Base-by-base conservation (phyloP, 2,329 filamentous ascomycete species). In the Calonectria fujianensis region DNA sequence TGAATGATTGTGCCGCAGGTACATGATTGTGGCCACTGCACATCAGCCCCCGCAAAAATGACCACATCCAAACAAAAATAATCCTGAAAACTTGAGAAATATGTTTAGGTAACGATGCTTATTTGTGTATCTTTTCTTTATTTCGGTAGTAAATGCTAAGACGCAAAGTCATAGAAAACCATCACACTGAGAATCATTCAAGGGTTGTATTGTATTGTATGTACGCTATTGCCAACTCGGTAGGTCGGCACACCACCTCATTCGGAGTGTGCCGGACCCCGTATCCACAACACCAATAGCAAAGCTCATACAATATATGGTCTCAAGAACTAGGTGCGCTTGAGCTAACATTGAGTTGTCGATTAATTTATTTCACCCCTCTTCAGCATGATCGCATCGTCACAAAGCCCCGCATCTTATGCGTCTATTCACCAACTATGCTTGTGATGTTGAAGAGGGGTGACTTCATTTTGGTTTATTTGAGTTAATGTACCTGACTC, bases 221-320 rank as follows among this genome's bases (percentile, higher is more conserved):
- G 20, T 18, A 18, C 41, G 7, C 16, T 20, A 8, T n/a, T 8
- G 16, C 41, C 41, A 45, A 45, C 16, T 57, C 4, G 32, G 65
- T 4, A 54, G 65, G n/a, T 29, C 48, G 32, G 35, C 35, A 52
- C 24, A 29, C 50, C 14, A 31, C 29, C 29, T 29, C 51, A 52
- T 54, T 54, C 29, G 51, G 51, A 32, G 6, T 31, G 27, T 54
- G 29, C 18, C 24, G 24, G 6, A 18, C 24, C 24, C 24, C 27
- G 16, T 54, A 54, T 54, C 51, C 29, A 54, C 51, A 54, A 20
- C 27, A 54, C n/a, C 45, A 48, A 48, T n/a, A n/a, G 45, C n/a
- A 48, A 48, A 24, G 45, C 45, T 24, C n/a, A 24, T 13, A 48
- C n/a, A 48, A 48, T 48, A 24, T n/a, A 24, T 24, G 9, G 24